A percentile compares a stretch with the other conserved stretches of the same genome.
Conservation (phyloP, 768 basidiomycete species). For the Boletus subcaerulescens region DNA sequence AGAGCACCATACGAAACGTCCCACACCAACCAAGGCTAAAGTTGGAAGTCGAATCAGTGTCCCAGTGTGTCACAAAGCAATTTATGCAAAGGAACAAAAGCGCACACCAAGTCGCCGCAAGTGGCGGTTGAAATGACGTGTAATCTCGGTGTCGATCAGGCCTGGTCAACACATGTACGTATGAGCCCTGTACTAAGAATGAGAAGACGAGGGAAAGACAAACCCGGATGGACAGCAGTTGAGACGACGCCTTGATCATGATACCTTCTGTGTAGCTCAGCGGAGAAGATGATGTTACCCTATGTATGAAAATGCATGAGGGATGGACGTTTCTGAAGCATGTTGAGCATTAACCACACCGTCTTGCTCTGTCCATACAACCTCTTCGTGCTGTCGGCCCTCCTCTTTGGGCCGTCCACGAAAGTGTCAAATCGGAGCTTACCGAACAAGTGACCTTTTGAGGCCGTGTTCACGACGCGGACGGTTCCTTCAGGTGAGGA, state of each 20-base stretch:
- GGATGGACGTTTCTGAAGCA: not conserved
- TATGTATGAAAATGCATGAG: conserved; percentile 11
- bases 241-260: conserved; percentile 45
- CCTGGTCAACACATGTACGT: not conserved
- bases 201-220: not conserved
- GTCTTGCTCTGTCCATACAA: too few relatives aligned
- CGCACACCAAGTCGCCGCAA: conserved; percentile 1
- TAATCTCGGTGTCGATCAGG: not conserved
- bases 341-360: not conserved
- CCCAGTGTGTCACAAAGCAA: too few relatives aligned
- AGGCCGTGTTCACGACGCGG: too few relatives aligned
- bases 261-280: conserved; percentile 46
- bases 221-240: conserved; percentile 44
- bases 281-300: conserved; percentile 43
- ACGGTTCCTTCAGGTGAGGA: too few relatives aligned
- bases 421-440: too few relatives aligned
- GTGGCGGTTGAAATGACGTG: not conserved
- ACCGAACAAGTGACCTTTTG: too few relatives aligned
- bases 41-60: not conserved
- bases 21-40: not conserved
- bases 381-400: too few relatives aligned
- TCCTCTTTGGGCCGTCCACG: too few relatives aligned
- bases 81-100: not conserved
- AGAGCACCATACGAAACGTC: conserved; percentile 3
- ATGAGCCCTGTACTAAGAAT: not conserved